Base-by-base conservation (phyloP, 345 rosid species). In the Hibiscus syriacus region DNA sequence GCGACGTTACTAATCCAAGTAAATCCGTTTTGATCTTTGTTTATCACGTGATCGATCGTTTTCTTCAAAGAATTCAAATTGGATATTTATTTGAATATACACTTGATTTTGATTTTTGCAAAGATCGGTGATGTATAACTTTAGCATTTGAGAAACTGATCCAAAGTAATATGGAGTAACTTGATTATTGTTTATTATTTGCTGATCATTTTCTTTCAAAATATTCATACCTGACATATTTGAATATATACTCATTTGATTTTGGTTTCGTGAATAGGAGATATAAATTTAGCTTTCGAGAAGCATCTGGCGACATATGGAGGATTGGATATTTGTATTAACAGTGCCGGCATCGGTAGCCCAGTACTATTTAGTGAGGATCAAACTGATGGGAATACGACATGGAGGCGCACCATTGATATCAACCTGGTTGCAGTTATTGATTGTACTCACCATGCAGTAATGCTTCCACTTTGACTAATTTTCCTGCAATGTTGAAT, bases 301-400 rank as follows among this genome's bases (percentile, higher is more conserved):
- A 93, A 87, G 87, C 98, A 93, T 72, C 83, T 87, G 20, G 83
- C 85, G 13, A 72, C 86, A 5, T 93, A 81, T 71, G 92, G 97
- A 73, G 92, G 94, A 66, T 66, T 93, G 64, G 99, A 93, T 73
- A 85, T 93, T 34, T 90, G 97, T 25, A 84, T 93, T 73, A 89
- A 86, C 72, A 61, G 79, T 54, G 99, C 99, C 20, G 97, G 99
- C 6, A 80, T 85, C 59, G 2, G 26, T 57, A 82, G 26, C 75
- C 68, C 81, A 13, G 17, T 76, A 38, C 75, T 68, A 4, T 88
- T 90, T 73, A 32, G 75, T 16, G 68, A 81, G 55, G 96, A 90
- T 73, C 82, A 80, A 63, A 78, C 86, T 25, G 92, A 93, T 73
- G 97, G 97, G 22, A 73, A 80, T 58, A 80, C 17, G 50, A 59